Percentiles rank a stretch among this genome's conserved stretches.
Evolutionary conservation across 225 moss, liverwort and hornwort species (phyloP).

Genomic region (Polytrichum formosum): DNA sequence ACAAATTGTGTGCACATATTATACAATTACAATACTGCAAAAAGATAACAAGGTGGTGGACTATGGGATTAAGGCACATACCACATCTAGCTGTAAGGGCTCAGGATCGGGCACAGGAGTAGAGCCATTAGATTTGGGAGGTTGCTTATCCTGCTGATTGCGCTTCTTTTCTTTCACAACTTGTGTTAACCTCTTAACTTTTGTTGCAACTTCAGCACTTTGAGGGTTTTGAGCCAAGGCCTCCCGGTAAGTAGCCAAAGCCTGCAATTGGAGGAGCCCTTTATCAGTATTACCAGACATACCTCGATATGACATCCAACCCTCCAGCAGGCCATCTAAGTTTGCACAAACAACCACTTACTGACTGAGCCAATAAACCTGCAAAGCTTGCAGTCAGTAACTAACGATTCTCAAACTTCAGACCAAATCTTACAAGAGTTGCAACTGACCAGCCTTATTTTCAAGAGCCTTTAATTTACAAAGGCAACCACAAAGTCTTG

Average conservation of each 20-base stretch:
- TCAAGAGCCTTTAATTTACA: not conserved
- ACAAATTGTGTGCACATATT: too few species aligned
- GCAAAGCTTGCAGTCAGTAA: too few species aligned
- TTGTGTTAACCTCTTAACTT: constrained; percentile 86
- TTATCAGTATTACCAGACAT: not conserved
- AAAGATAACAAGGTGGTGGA: too few species aligned
- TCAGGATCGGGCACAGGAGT: constrained; percentile 52
- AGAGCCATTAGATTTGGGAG: constrained; percentile 59
- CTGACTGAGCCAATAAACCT: too few species aligned
- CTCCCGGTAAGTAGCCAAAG: constrained; percentile 72
- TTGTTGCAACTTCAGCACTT: constrained; percentile 78
- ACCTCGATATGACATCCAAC: too few species aligned
- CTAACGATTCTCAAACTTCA: too few species aligned
- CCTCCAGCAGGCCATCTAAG: too few species aligned
- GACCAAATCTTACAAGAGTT: too few species aligned
- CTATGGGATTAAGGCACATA: constrained; percentile 22
- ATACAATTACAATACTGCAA: too few species aligned
- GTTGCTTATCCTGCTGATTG: constrained; percentile 56
- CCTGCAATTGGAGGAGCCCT: constrained; percentile 35
- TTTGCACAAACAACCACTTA: too few species aligned
- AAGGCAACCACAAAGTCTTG: not conserved
- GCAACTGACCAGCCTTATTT: too few species aligned
- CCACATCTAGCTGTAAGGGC: constrained; percentile 62
- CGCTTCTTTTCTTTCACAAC: constrained; percentile 89
- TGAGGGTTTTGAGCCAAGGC: constrained; percentile 75